phyloP scores from a whole-genome alignment of 2,329 filamentous ascomycete species.

The Alternaria incomplexa region DNA sequence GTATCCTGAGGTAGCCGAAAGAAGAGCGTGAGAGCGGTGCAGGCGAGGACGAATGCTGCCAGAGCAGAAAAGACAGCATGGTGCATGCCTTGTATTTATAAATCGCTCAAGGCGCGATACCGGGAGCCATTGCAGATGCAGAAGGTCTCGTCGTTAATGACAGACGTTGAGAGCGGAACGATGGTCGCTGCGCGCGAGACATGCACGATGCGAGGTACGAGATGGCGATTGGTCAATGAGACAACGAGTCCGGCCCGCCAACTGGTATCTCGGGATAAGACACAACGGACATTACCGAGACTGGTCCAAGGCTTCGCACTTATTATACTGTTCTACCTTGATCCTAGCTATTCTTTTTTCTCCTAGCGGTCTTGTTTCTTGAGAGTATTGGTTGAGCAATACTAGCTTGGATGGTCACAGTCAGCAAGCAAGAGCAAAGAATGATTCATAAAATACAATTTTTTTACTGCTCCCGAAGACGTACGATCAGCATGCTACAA shows the following conservation, averaged over 20 bases:
- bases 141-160: conserved; percentile 18
- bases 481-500: background rate
- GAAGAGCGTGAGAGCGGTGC: conserved; percentile 27
- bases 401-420: background rate
- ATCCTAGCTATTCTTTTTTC: background rate
- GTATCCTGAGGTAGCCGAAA: conserved; percentile 20
- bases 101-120: background rate
- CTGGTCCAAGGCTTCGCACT: background rate
- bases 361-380: background rate
- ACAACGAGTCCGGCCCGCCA: background rate
- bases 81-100: conserved; percentile 34
- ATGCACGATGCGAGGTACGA: conserved; percentile 23
- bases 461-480: background rate
- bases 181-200: conserved; percentile 6
- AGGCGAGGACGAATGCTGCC: conserved; percentile 21
- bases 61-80: conserved; percentile 18
- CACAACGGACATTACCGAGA: background rate
- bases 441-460: background rate
- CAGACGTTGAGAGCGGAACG: conserved; percentile 9
- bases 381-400: background rate
- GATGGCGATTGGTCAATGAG: conserved; percentile 20
- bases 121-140: conserved; percentile 27
- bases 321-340: background rate
- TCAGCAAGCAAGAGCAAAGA: background rate
- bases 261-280: background rate